Conservation (phyloP, 148 eudicot species). For the Limonium bicolor region DNA sequence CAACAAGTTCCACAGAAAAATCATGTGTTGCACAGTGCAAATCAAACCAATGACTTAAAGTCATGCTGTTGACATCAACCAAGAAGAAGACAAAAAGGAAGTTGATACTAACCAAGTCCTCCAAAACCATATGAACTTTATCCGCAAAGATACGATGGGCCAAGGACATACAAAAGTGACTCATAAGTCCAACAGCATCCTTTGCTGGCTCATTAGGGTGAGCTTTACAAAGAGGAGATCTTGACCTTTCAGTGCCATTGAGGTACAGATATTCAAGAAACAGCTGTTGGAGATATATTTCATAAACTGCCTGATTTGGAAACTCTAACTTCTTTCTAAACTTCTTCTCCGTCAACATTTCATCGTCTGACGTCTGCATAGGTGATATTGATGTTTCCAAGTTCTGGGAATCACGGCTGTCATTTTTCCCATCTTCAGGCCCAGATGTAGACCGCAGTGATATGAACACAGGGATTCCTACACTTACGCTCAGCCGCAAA, state of each 20-base stretch:
- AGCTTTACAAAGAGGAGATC: conserved; percentile 19
- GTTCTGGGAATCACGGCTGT: conserved; percentile 20
- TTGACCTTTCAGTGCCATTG: conserved; percentile 36
- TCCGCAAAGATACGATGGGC: conserved; percentile 76
- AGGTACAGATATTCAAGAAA: conserved; percentile 70
- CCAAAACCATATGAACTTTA: conserved; percentile 62
- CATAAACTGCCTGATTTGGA: conserved; percentile 48
- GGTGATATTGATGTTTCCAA: conserved; percentile 19
- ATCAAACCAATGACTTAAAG: background rate
- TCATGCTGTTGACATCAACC: background rate
- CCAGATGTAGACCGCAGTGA: conserved; percentile 47
- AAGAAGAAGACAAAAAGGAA: background rate
- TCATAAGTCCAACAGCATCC: conserved; percentile 51
- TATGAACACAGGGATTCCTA: conserved; percentile 61
- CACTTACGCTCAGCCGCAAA: conserved; percentile 60
- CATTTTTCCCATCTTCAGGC: conserved; percentile 22
- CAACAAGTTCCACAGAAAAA: conserved; percentile 1
- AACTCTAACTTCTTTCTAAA: conserved; percentile 16
- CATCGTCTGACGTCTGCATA: conserved; percentile 24
- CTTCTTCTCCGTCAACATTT: conserved; percentile 19
- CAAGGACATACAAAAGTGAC: conserved; percentile 88
- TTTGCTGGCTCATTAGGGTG: conserved; percentile 33
- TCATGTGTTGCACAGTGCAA: background rate
- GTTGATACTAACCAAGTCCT: conserved; percentile 47
- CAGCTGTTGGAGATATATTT: conserved; percentile 64